These are phyloP conservation scores for Phaseolus lunatus DNA, from an alignment of 306 rosid species.

Conservation along the genomic window DNA sequence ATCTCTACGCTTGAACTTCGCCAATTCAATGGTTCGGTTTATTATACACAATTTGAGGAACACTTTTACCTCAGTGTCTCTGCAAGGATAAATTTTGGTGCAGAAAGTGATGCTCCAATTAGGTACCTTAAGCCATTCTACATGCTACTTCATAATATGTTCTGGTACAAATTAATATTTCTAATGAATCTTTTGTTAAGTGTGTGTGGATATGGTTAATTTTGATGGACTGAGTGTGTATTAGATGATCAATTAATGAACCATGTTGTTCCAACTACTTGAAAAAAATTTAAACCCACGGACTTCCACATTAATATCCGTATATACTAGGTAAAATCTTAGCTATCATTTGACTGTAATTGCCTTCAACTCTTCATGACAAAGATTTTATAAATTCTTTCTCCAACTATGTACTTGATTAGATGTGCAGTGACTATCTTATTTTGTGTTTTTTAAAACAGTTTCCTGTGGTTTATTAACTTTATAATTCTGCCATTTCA, in stretches of 20 bases:
- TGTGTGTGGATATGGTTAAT: not conserved
- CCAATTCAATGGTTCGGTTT: conserved; percentile 89
- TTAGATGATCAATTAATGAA: conserved; percentile 3
- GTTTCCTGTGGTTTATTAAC: conserved; percentile 7
- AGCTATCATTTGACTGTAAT: not conserved
- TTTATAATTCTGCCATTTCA: conserved; percentile 46
- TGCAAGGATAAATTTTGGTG: conserved; percentile 97
- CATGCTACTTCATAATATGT: conserved; percentile 29
- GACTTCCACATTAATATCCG: not conserved
- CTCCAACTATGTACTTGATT: not conserved
- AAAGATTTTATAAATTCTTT: not conserved
- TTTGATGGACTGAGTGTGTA: not conserved
- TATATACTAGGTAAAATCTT: conserved; percentile 1
- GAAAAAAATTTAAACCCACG: not conserved
- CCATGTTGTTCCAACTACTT: conserved; percentile 6
- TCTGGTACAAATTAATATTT: not conserved
- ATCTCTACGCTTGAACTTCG: conserved; percentile 96
- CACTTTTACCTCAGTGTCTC: conserved; percentile 89
- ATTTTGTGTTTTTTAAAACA: conserved; percentile 27
- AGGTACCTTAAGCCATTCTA: conserved; percentile 55
- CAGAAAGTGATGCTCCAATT: conserved; percentile 77
- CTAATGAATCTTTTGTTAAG: not conserved
- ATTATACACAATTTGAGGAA: conserved; percentile 70
- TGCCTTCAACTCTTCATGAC: not conserved
- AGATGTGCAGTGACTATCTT: not conserved